A percentile compares a stretch with the other conserved stretches of the same genome.
These are phyloP conservation scores for Microdochium nivale DNA, from an alignment of 2,329 filamentous ascomycete genomes.

Conservation along the genomic window DNA sequence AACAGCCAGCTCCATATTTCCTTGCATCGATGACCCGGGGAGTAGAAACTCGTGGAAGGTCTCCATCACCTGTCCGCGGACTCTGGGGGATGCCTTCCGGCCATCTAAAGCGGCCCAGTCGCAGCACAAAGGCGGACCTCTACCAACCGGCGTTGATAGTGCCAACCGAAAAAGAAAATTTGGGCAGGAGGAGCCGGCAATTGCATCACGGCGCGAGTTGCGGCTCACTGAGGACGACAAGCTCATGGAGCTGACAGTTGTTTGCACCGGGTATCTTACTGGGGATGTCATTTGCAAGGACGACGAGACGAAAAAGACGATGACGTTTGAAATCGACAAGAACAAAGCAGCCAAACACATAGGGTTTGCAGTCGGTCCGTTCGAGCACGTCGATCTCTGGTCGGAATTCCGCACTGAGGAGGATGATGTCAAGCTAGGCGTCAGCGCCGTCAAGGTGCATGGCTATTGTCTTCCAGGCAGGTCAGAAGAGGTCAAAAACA, in stretches of 20 bases:
- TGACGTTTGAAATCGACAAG: conserved; percentile 70
- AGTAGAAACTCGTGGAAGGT: conserved; percentile 82
- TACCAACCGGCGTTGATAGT: conserved; percentile 13
- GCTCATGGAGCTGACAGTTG: conserved; percentile 76
- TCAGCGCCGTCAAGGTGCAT: conserved; percentile 80
- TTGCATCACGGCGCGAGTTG: conserved; percentile 17
- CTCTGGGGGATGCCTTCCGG: conserved; percentile 67
- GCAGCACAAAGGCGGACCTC: conserved; percentile 3
- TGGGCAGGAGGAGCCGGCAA: conserved; percentile 28
- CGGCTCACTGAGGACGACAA: conserved; percentile 68
- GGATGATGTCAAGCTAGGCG: conserved; percentile 82
- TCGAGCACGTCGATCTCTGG: conserved; percentile 81
- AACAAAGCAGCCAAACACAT: conserved; percentile 80
- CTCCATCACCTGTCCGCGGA: conserved; percentile 76
- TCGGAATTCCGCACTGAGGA: conserved; percentile 83
- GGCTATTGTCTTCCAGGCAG: conserved; percentile 86
- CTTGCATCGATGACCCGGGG: conserved; percentile 80
- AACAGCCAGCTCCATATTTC: conserved; percentile 78
- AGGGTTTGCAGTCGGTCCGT: conserved; percentile 88
- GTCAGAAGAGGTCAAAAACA: conserved; percentile 74
- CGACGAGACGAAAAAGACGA: conserved; percentile 77
- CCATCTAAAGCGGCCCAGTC: conserved; percentile 35
- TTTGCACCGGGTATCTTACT: conserved; percentile 83
- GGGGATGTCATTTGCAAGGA: conserved; percentile 72
- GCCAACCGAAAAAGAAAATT: conserved; percentile 27